phyloP scores from a whole-genome alignment of 352 stramenopile species.

The Phytophthora capsici region DNA sequence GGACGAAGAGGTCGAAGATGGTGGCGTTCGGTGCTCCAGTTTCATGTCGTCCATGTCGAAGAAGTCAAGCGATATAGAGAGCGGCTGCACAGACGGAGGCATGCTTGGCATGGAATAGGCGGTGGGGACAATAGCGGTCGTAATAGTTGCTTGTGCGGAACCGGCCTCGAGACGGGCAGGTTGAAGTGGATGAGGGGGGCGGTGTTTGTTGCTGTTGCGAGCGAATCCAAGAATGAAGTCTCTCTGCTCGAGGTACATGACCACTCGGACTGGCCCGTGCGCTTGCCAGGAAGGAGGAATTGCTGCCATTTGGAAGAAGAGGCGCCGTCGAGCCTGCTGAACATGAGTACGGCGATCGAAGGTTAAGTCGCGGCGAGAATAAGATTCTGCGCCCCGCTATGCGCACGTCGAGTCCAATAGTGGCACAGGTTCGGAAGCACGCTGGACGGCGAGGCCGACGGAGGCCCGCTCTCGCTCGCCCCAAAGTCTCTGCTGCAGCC shows the following conservation, averaged over 20 bases:
- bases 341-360: conserved; percentile 34
- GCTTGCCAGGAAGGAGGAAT: conserved; percentile 2
- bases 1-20: conserved; percentile 28
- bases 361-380: conserved; percentile 31
- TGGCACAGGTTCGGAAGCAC: conserved; percentile 23
- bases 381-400: conserved; percentile 33
- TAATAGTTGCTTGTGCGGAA: conserved; percentile 28
- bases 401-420: conserved; percentile 19
- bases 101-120: conserved; percentile 31
- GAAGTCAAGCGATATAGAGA: conserved; percentile 47
- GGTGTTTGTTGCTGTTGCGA: conserved; percentile 22
- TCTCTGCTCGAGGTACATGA: conserved; percentile 11
- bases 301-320: conserved; percentile 17
- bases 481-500: conserved; percentile 26
- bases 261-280: not conserved
- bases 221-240: conserved; percentile 43
- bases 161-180: conserved; percentile 23
- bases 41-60: conserved; percentile 42
- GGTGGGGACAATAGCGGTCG: conserved; percentile 32
- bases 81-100: conserved; percentile 30
- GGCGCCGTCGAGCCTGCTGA: conserved; percentile 20
- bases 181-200: not conserved
- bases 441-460: conserved; percentile 16
- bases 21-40: conserved; percentile 30
- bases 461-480: conserved; percentile 24